phyloP scores from a whole-genome alignment of 345 rosid species.

The Camelina hispida region DNA sequence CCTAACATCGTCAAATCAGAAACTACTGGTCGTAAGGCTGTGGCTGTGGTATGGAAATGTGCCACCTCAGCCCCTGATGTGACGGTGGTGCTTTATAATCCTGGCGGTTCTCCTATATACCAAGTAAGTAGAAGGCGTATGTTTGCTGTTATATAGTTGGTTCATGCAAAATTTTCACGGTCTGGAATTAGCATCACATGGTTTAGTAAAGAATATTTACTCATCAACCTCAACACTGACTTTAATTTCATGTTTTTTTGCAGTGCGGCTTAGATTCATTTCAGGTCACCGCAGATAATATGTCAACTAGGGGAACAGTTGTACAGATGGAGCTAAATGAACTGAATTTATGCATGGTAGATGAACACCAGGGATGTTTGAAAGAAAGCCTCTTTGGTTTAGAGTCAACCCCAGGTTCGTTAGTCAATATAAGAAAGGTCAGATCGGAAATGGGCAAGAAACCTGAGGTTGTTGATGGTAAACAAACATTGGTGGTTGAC shows the following conservation, averaged over 20 bases:
- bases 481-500: constrained; percentile 69
- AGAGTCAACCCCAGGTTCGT: constrained; percentile 76
- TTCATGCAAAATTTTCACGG: background rate
- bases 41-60: constrained; percentile 75
- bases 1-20: constrained; percentile 53
- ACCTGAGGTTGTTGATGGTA: constrained; percentile 61
- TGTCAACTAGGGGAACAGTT: constrained; percentile 70
- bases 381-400: constrained; percentile 80
- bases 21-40: constrained; percentile 54
- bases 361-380: constrained; percentile 77
- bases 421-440: constrained; percentile 73
- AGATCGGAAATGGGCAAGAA: constrained; percentile 79
- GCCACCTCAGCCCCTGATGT: constrained; percentile 82
- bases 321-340: constrained; percentile 90
- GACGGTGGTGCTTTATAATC: constrained; percentile 64
- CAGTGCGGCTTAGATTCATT: constrained; percentile 89
- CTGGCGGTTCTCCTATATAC: constrained; percentile 64
- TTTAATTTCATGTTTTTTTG: constrained; percentile 7
- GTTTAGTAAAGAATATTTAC: constrained; percentile 18
- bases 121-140: constrained; percentile 62
- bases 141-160: constrained; percentile 1
- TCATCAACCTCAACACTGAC: constrained; percentile 2
- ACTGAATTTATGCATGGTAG: constrained; percentile 77
- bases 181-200: background rate
- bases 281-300: constrained; percentile 76